A percentile compares a stretch with the other conserved stretches of the same genome.
Conservation (phyloP, 2,329 filamentous ascomycete genomes). For the Sporothrix pseudoabietina region DNA sequence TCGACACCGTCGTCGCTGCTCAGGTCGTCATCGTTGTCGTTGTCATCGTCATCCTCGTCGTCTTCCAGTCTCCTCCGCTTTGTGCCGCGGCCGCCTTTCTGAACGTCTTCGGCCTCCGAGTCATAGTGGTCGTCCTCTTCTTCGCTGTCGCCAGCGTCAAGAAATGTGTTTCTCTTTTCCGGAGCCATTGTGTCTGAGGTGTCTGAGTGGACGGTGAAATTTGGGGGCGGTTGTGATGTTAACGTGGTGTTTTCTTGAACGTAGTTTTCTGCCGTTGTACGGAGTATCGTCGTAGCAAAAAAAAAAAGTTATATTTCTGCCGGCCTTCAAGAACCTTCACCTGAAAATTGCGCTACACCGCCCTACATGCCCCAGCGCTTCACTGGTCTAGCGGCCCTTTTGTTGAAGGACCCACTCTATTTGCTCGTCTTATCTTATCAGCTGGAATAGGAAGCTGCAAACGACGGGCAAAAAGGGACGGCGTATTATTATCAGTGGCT, state of each 20-base stretch:
- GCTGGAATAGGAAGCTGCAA: slow-evolving; percentile 20
- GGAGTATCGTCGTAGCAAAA: background rate
- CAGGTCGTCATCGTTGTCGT: slow-evolving; percentile 31
- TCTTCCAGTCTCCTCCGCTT: slow-evolving; percentile 66
- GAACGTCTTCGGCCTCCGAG: slow-evolving; percentile 67
- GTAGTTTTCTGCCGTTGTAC: background rate
- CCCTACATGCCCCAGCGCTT: background rate
- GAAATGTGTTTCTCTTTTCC: slow-evolving; percentile 72
- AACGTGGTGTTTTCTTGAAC: background rate
- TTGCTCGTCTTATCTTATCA: background rate
- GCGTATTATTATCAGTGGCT: background rate
- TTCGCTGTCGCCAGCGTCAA: slow-evolving; percentile 63
- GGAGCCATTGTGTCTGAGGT: slow-evolving; percentile 56
- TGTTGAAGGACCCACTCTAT: background rate
- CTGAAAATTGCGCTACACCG: slow-evolving; percentile 22
- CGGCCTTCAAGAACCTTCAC: background rate
- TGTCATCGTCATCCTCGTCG: slow-evolving; percentile 41
- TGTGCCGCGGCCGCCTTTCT: slow-evolving; percentile 61
- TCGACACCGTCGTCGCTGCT: slow-evolving; percentile 32
- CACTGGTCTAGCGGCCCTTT: background rate
- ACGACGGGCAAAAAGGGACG: background rate
- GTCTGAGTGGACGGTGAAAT: background rate
- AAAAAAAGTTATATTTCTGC: slow-evolving; percentile 23
- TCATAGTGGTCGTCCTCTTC: slow-evolving; percentile 63
- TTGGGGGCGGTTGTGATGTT: background rate